Conservation (phyloP, 805 yeast species). For the Vanderwaltozyma polyspora region DNA sequence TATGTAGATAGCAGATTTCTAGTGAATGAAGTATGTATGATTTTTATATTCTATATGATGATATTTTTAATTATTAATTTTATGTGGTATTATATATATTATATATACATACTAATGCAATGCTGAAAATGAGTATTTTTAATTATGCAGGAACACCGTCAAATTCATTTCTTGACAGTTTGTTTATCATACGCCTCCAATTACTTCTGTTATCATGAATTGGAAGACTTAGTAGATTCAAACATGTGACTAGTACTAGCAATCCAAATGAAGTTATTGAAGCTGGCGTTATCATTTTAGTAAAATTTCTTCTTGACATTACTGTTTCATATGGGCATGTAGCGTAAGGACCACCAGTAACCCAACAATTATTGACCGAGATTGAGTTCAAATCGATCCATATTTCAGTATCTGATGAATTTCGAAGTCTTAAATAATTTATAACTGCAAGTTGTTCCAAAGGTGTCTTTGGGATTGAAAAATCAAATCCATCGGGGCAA, state of each 20-base stretch:
- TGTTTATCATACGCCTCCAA: slow-evolving; percentile 48
- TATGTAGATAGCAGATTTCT: too few species aligned
- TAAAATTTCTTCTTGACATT: slow-evolving; percentile 44
- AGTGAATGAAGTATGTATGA: too few species aligned
- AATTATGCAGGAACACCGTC: slow-evolving; percentile 91
- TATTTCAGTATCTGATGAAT: slow-evolving; percentile 5
- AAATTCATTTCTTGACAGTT: slow-evolving; percentile 49
- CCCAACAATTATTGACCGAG: slow-evolving; percentile 69
- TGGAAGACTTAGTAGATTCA: slow-evolving; percentile 54
- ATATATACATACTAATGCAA: neutral
- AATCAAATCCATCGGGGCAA: slow-evolving; percentile 29
- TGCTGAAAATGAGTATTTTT: too few species aligned
- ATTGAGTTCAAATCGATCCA: slow-evolving; percentile 84
- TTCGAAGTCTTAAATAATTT: slow-evolving; percentile 7
- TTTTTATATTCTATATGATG: too few species aligned
- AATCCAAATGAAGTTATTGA: slow-evolving; percentile 44
- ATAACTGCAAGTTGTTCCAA: slow-evolving; percentile 31
- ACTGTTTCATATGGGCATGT: slow-evolving; percentile 64
- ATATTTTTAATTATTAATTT: too few species aligned
- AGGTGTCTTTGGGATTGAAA: slow-evolving; percentile 42
- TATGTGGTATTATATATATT: neutral
- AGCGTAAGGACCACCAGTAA: slow-evolving; percentile 67
- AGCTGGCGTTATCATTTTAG: slow-evolving; percentile 57
- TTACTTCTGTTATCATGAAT: slow-evolving; percentile 57
- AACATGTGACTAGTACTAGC: slow-evolving; percentile 38